Evolutionary conservation across 176 grass and related monocot genomes (phyloP).

Genomic region (Elaeis guineensis): DNA sequence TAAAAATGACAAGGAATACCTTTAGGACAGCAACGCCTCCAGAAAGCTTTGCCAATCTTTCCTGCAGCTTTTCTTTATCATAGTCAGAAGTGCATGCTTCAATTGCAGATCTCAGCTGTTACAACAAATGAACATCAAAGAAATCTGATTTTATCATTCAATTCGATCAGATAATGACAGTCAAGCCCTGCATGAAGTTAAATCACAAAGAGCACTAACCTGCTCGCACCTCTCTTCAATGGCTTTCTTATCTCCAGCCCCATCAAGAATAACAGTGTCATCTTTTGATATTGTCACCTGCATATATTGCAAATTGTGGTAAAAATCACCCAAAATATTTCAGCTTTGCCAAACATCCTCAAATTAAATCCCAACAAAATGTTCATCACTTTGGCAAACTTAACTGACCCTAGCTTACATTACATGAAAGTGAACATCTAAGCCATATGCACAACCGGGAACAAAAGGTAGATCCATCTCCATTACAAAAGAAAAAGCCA

Average conservation of each 20-base stretch:
- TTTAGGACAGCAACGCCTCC: constrained; percentile 56
- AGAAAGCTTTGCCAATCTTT: constrained; percentile 58
- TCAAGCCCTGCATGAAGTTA: not conserved
- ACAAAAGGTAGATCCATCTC: no score
- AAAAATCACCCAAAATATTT: no score
- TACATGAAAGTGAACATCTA: no score
- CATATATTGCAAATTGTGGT: constrained; percentile 1
- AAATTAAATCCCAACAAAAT: no score
- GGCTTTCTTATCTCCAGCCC: constrained; percentile 44
- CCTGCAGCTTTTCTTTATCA: constrained; percentile 55
- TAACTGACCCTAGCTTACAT: no score
- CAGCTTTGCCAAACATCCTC: no score
- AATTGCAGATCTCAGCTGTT: constrained; percentile 57
- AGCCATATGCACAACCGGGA: no score
- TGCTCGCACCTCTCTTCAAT: constrained; percentile 53
- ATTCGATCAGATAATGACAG: no score
- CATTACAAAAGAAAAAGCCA: no score
- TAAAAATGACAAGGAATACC: constrained; percentile 22
- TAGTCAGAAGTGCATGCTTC: constrained; percentile 51
- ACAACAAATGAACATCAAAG: not conserved
- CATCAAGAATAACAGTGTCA: constrained; percentile 52
- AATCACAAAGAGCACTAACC: constrained; percentile 15
- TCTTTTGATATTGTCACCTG: constrained; percentile 62
- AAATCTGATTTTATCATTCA: no score
- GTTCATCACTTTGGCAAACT: no score